Conservation (phyloP, 331 rosid genomes). For the Acacia concinna region DNA sequence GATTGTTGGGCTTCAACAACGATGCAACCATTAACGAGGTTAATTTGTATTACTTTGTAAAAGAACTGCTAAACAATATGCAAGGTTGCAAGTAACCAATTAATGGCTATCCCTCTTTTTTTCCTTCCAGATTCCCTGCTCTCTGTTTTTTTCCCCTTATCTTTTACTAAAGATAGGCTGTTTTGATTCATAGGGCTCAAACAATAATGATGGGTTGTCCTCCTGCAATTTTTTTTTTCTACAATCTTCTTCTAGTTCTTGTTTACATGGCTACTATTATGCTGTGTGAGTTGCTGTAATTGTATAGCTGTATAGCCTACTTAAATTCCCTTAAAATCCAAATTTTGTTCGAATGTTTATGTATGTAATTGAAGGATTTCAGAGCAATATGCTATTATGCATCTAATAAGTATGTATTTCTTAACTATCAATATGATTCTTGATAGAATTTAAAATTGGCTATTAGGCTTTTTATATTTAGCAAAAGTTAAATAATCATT, state of each 20-base stretch:
- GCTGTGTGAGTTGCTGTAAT: background rate
- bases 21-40: background rate
- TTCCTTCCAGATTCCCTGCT: background rate
- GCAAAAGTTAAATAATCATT: background rate
- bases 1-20: background rate
- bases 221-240: background rate
- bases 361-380: background rate
- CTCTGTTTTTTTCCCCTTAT: background rate
- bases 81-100: background rate
- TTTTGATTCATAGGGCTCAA: background rate
- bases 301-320: background rate
- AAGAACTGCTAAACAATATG: background rate
- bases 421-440: background rate
- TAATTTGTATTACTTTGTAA: background rate
- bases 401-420: background rate
- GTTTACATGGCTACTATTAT: background rate
- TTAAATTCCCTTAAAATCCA: background rate
- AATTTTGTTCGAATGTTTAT: background rate
- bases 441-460: background rate
- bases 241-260: background rate
- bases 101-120: background rate
- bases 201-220: background rate
- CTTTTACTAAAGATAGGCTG: background rate
- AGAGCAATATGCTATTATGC: background rate
- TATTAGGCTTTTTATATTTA: background rate